Evolutionary conservation across 2,329 filamentous ascomycete genomes (phyloP).

Genomic region (Arthrobotrys entomopaga): DNA sequence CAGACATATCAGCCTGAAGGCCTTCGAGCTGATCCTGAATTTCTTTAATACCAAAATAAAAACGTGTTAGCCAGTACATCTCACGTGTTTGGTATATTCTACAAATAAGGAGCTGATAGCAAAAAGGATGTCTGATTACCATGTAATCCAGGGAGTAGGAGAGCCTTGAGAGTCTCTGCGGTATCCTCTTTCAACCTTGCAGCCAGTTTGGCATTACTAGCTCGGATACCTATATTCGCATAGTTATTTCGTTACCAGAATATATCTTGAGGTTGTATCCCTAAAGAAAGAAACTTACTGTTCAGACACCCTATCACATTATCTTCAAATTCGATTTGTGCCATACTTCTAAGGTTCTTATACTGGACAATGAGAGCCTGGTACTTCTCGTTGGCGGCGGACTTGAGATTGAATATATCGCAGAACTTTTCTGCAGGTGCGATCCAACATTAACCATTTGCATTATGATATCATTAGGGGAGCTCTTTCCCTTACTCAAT

Average conservation of each 20-base stretch:
- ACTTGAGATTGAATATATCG: conserved; percentile 18
- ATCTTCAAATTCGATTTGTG: conserved; percentile 31
- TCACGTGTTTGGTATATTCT: neutral
- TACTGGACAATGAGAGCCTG: conserved; percentile 22
- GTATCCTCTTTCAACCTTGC: conserved; percentile 18
- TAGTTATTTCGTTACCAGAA: neutral
- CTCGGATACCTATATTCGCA: conserved; percentile 15
- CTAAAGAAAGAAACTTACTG: neutral
- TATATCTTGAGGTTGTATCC: neutral
- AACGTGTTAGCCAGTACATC: too few relatives aligned
- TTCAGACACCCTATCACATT: conserved; percentile 31
- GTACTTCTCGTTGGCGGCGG: conserved; percentile 32
- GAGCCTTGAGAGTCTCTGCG: conserved; percentile 9
- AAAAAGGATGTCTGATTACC: neutral
- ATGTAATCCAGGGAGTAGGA: conserved; percentile 21
- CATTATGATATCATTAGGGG: neutral
- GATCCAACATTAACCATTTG: neutral
- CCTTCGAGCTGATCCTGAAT: conserved; percentile 21
- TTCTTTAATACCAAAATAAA: neutral
- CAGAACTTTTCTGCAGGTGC: conserved; percentile 10
- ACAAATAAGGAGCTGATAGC: neutral
- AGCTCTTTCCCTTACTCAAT: conserved; percentile 20
- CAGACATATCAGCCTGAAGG: conserved; percentile 17
- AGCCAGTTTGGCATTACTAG: conserved; percentile 22
- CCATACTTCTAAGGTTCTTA: conserved; percentile 26